A percentile compares a stretch with the other conserved stretches of the same genome.
These are phyloP conservation scores for Meyerozyma smithsonii DNA, from an alignment of 1,139 yeast genomes.

Conservation along the genomic window DNA sequence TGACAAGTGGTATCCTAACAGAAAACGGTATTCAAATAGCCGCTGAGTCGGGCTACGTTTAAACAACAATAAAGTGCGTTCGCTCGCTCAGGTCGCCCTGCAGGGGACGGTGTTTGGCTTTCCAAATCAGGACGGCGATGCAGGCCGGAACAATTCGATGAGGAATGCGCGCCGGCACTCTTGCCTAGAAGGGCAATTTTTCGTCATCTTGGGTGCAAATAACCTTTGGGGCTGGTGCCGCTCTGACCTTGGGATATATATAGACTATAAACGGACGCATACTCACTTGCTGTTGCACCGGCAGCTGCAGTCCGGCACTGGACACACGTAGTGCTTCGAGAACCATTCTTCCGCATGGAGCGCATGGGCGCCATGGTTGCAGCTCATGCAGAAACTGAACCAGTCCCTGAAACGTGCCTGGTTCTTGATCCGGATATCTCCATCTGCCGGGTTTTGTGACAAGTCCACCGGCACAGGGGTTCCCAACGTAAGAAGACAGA, in stretches of 20 bases:
- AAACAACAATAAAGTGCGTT: neutral
- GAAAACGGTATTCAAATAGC: neutral
- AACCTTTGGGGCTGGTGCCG: too few species aligned
- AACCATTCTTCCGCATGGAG: slow-evolving; percentile 97
- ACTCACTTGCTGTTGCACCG: slow-evolving; percentile 55
- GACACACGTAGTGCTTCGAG: slow-evolving; percentile 78
- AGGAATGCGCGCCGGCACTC: neutral
- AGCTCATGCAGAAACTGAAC: slow-evolving; percentile 87
- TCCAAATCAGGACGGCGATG: neutral
- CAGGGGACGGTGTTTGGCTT: slow-evolving; percentile 3
- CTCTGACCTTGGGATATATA: too few species aligned
- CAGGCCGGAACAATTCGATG: neutral
- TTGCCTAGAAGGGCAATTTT: slow-evolving; percentile 8
- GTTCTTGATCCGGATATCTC: slow-evolving; percentile 10
- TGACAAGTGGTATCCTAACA: neutral
- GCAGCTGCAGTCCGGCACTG: slow-evolving; percentile 91
- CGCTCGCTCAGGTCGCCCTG: slow-evolving; percentile 1
- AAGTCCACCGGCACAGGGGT: slow-evolving; percentile 51
- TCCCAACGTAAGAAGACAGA: slow-evolving; percentile 80
- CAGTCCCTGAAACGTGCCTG: slow-evolving; percentile 50
- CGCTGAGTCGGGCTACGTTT: neutral
- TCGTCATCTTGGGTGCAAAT: too few species aligned
- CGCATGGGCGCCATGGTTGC: slow-evolving; percentile 93
- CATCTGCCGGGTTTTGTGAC: slow-evolving; percentile 15
- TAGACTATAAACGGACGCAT: too few species aligned